These are phyloP conservation scores for Lactifluus echinatus DNA, from an alignment of 768 basidiomycete genomes.

Conservation along the genomic window DNA sequence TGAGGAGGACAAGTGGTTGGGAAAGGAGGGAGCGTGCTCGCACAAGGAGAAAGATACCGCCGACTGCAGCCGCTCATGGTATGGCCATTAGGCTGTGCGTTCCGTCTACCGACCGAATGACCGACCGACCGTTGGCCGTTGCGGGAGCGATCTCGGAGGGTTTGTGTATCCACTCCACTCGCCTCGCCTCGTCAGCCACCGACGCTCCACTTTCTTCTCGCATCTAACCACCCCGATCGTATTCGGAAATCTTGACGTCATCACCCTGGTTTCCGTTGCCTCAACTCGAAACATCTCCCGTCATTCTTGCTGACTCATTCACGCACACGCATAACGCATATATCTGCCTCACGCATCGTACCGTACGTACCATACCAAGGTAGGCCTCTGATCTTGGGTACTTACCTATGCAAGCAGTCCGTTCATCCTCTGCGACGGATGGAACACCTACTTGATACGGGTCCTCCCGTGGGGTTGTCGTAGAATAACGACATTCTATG, in stretches of 20 bases:
- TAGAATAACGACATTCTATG: too few species aligned
- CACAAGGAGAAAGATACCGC: conserved; percentile 13
- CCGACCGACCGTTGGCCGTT: conserved; percentile 3
- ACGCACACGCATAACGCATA: too few species aligned
- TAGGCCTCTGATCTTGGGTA: too few species aligned
- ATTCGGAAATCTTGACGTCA: conserved; percentile 16
- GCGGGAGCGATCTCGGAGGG: conserved; percentile 5
- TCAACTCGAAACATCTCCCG: background rate
- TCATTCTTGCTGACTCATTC: too few species aligned
- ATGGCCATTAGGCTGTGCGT: background rate
- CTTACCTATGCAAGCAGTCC: too few species aligned
- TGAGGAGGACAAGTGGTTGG: conserved; percentile 2
- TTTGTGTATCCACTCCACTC: conserved; percentile 14
- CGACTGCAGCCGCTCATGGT: conserved; percentile 14
- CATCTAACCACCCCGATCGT: conserved; percentile 16
- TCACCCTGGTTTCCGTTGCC: conserved; percentile 7
- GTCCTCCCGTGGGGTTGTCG: too few species aligned
- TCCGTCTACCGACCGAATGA: conserved; percentile 5
- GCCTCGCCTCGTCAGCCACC: conserved; percentile 1
- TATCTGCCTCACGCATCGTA: too few species aligned
- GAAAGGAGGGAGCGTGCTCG: conserved; percentile 4
- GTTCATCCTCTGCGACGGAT: too few species aligned
- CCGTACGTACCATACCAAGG: too few species aligned
- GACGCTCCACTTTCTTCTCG: conserved; percentile 9
- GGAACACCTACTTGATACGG: too few species aligned